Conservation (phyloP, 1,139 yeast genomes). For the Pichia sp. region DNA sequence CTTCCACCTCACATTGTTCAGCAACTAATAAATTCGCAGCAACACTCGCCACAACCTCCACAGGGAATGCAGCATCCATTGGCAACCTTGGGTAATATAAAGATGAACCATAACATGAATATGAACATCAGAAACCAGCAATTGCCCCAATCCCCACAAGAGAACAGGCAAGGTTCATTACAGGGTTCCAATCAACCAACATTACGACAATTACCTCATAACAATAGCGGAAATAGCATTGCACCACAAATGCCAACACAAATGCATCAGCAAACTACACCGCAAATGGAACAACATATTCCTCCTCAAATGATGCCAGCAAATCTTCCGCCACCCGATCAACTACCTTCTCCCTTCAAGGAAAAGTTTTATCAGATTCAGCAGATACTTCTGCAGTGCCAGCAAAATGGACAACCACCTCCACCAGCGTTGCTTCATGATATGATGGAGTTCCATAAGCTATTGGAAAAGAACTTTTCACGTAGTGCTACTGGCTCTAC, state of each 20-base stretch:
- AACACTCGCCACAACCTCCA: slow-evolving; percentile 3
- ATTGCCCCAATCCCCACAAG: neutral
- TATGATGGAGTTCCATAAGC: slow-evolving; percentile 16
- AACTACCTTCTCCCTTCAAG: slow-evolving; percentile 17
- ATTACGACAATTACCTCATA: neutral
- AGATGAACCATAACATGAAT: neutral
- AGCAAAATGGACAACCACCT: slow-evolving; percentile 18
- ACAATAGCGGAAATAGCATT: neutral
- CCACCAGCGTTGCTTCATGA: slow-evolving; percentile 19
- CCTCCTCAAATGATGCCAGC: slow-evolving; percentile 5
- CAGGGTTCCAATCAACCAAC: neutral
- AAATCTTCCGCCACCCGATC: slow-evolving; percentile 19
- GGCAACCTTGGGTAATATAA: neutral
- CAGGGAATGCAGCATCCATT: slow-evolving; percentile 2
- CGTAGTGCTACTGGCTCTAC: neutral
- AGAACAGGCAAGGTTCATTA: neutral
- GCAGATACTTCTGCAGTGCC: slow-evolving; percentile 14
- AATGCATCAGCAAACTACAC: neutral
- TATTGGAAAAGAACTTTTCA: slow-evolving; percentile 8
- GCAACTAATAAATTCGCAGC: slow-evolving; percentile 1
- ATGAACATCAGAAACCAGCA: neutral
- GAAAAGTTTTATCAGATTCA: slow-evolving; percentile 18
- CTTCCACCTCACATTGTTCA: slow-evolving; percentile 11
- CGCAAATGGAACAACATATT: neutral
- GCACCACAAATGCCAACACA: neutral